Base-by-base conservation (phyloP, 2,329 filamentous ascomycete genomes). In the Trichoderma koningii region DNA sequence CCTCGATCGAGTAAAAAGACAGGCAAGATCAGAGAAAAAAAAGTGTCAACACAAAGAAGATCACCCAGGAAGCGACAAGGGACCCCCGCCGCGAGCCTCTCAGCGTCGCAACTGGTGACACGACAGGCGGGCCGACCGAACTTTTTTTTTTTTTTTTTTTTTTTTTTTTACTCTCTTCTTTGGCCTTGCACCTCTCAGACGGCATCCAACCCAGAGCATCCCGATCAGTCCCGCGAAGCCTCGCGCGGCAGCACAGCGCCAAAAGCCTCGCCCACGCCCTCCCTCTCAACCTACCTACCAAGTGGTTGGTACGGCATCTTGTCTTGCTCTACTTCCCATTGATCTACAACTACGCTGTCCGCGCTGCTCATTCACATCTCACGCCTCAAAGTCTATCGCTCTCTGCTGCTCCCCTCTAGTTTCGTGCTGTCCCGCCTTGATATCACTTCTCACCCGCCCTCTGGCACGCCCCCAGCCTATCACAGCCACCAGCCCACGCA, bases 91-190 rank as follows among this genome's bases (percentile, higher is more conserved):
- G 28, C 48, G 23, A 44, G 59, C 34, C 34, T 52, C 59, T 34
- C 52, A 38, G 38, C 44, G 26, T 44, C 23, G 38, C 59, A 52
- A 17, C 12, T 53, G 48, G 59, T 52, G 30, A 62, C 30, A 62
- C 59, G 59, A 42, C 47, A 41, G 19, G 59, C 59, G 59, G 59
- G 34, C 59, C 59, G 51, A 47, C 59, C 59, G 59, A 62, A 62
- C 44, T 38, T 53, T 52, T 44, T 52, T 51, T 34, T 42, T 42
- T 55, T 38, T 26, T 44, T 42, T 44, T 17, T 50, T 7, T 19
- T 19, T 19, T 7, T 45, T 1, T 5, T 4, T n/a, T n/a, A n/a
- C n/a, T n/a, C n/a, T n/a, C n/a, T n/a, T n/a, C n/a, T n/a, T n/a
- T n/a, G n/a, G 2, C 34, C 14, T 30, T 9, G 7, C 28, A 28